Base-by-base conservation (phyloP, 352 stramenopile species). In the Phytophthora lateralis region DNA sequence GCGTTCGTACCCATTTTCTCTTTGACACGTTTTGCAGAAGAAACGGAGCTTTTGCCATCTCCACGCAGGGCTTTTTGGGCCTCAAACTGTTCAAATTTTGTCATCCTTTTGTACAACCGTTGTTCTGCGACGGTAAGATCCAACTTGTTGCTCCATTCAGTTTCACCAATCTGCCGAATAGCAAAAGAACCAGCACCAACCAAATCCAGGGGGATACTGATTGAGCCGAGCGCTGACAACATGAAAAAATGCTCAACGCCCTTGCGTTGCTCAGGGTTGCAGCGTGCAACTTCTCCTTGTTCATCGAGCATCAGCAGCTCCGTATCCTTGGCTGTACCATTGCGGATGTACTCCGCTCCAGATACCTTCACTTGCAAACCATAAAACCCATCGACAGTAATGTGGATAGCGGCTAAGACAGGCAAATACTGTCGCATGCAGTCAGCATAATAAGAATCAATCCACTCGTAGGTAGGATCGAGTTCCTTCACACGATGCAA, bases 121-220 rank as follows among this genome's bases (percentile, higher is more conserved):
- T 94, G 85, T 15, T 91, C 81, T 11, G 65, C 73, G 8, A 93
- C 82, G 4, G 88, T 90, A 0, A 96, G 61, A 21, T 72, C 62
- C 18, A 96, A 44, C 8, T 60, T 80, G 49, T 94, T 94, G 51
- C 88, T 96, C 88, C 88, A 96, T 15, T 93, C 84, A 5, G 74
- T 87, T 68, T 96, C 88, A 20, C 88, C 88, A 32, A 83, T 79
- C 63, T 96, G 88, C 2, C 88, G 84, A 72, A 96, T 95, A 27
- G 82, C 81, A 46, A 94, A 96, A 38, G 63, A 78, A 0, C 88
- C 88, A 5, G 59, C 55, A 38, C 88, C 83, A 38, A 93, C 74
- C 30, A 96, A 69, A 59, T 91, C 66, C 30, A 96, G 70, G 17
- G 88, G 86, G 61, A 96, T 90, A 21, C 70, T 80, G 38, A 94